phyloP scores from a whole-genome alignment of 257 asterid genomes.

The Solanum commersonii region DNA sequence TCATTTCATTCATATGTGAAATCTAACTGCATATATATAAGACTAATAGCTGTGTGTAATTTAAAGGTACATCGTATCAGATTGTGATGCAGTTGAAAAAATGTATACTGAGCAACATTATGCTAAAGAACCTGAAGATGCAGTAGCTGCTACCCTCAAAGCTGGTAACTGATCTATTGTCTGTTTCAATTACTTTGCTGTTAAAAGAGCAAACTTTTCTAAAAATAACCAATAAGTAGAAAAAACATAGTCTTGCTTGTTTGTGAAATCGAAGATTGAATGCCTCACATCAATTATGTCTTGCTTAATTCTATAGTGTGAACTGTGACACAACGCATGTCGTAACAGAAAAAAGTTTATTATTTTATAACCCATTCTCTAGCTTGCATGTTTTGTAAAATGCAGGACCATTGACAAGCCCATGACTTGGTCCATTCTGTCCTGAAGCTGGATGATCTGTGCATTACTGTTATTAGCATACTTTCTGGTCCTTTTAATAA shows the following conservation, averaged over 20 bases:
- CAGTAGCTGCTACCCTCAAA: conserved; percentile 55
- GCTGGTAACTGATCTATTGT: conserved; percentile 35
- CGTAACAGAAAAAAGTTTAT: background rate
- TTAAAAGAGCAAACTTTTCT: background rate
- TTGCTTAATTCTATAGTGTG: background rate
- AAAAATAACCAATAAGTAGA: background rate
- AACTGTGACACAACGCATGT: background rate
- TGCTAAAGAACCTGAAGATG: conserved; percentile 65
- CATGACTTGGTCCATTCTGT: background rate
- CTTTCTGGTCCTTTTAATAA: background rate
- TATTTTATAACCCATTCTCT: background rate
- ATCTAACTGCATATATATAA: background rate
- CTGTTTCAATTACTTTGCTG: background rate
- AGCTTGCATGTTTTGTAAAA: background rate
- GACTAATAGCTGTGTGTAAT: background rate
- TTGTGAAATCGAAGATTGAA: background rate
- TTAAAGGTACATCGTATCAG: conserved; percentile 53
- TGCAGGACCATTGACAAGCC: background rate
- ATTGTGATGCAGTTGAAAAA: conserved; percentile 54
- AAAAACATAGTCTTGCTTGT: background rate
- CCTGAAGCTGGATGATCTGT: background rate
- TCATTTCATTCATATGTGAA: background rate
- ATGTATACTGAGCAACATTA: conserved; percentile 45
- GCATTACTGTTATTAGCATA: background rate
- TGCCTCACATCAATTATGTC: background rate